These are phyloP conservation scores for Hymenoscyphus scutula DNA, from an alignment of 2,329 filamentous ascomycete species.

Conservation along the genomic window DNA sequence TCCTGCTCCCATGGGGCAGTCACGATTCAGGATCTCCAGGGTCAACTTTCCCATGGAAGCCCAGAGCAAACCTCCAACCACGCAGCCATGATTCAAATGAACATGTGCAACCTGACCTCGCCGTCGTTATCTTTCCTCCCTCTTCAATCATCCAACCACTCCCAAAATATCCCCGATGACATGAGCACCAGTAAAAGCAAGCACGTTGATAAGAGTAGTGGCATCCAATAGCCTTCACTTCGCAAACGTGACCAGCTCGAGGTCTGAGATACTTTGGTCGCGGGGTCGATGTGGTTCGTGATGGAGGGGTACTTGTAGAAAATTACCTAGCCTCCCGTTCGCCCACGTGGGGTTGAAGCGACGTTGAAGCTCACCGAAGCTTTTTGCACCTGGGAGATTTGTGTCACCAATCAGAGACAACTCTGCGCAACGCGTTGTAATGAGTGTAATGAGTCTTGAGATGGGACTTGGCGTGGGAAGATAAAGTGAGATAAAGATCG, in stretches of 20 bases:
- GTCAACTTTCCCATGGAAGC: neutral
- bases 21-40: neutral
- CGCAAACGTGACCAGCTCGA: neutral
- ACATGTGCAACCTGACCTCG: neutral
- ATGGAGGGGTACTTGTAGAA: neutral
- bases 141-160: too few relatives aligned
- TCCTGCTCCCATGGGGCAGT: neutral
- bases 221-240: neutral
- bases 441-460: too few relatives aligned
- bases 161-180: neutral
- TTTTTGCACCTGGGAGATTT: neutral
- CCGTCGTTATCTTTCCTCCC: neutral
- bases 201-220: constrained; percentile 5
- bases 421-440: constrained; percentile 14
- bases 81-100: neutral
- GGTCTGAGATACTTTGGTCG: neutral
- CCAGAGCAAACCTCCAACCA: neutral
- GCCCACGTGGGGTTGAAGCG: constrained; percentile 21
- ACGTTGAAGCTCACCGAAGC: neutral
- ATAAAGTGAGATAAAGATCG: neutral
- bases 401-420: constrained; percentile 13
- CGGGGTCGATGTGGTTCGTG: neutral
- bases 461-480: neutral
- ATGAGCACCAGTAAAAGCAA: constrained; percentile 6
- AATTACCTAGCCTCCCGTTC: constrained; percentile 17